phyloP scores from a whole-genome alignment of 1,284 basidiomycete species.

The Binderoboletus segoi region DNA sequence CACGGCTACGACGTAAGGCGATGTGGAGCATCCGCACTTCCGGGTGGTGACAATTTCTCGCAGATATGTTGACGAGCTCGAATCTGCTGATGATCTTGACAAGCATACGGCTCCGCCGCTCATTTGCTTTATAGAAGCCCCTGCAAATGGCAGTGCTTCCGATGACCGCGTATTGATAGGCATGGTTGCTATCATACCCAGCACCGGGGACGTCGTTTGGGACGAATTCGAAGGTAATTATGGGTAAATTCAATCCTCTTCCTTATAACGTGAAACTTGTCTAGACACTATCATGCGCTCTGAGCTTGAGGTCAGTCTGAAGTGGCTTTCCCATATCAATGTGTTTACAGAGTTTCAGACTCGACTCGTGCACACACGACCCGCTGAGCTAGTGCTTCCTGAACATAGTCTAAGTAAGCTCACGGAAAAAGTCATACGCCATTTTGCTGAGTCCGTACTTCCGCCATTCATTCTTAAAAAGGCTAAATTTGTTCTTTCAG shows the following conservation, averaged over 20 bases:
- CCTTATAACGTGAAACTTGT: conserved; percentile 12
- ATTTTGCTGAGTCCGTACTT: conserved; percentile 61
- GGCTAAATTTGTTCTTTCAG: conserved; percentile 34
- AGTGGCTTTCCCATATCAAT: neutral
- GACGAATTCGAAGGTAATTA: conserved; percentile 82
- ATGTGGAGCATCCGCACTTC: neutral
- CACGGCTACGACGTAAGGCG: conserved; percentile 82
- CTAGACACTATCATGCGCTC: conserved; percentile 79
- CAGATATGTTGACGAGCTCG: conserved; percentile 76
- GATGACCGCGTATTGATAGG: conserved; percentile 69
- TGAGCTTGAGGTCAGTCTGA: conserved; percentile 73
- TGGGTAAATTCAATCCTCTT: neutral
- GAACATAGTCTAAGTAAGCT: conserved; percentile 62
- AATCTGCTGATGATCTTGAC: conserved; percentile 67
- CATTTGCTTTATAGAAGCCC: conserved; percentile 75
- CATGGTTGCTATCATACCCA: conserved; percentile 80
- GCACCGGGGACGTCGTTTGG: conserved; percentile 90
- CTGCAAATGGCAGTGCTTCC: conserved; percentile 41
- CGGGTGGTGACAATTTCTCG: conserved; percentile 5
- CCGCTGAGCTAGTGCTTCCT: conserved; percentile 81
- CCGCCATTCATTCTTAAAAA: neutral
- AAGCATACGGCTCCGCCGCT: conserved; percentile 58
- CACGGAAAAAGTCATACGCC: conserved; percentile 77
- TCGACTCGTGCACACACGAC: conserved; percentile 79
- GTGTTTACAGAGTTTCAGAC: conserved; percentile 51